These are phyloP conservation scores for Beauveria rudraprayagi DNA, from an alignment of 2,329 filamentous ascomycete genomes.

Conservation along the genomic window DNA sequence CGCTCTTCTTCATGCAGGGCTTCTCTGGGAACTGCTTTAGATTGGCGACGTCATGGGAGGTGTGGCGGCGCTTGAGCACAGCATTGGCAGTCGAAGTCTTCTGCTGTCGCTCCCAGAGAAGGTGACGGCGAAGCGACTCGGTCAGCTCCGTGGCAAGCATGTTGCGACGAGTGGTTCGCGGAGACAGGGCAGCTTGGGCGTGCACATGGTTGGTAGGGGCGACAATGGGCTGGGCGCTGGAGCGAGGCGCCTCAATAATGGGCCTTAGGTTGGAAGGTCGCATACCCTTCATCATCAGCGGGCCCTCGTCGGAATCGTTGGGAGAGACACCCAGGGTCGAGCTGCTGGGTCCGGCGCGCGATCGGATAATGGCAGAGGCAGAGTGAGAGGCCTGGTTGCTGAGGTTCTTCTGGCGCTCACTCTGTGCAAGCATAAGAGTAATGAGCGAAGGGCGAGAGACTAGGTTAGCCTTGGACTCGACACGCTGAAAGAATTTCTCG, in stretches of 20 bases:
- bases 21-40: constrained; percentile 72
- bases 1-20: constrained; percentile 50
- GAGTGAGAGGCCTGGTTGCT: constrained; percentile 59
- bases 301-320: constrained; percentile 54
- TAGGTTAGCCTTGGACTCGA: constrained; percentile 79
- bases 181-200: constrained; percentile 73
- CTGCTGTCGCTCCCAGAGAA: constrained; percentile 92
- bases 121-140: constrained; percentile 81
- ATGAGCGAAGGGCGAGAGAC: constrained; percentile 82
- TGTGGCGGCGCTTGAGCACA: constrained; percentile 82
- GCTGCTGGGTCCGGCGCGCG: constrained; percentile 41
- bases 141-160: constrained; percentile 95
- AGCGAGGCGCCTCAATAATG: constrained; percentile 57
- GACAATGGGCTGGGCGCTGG: constrained; percentile 68
- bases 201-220: constrained; percentile 56
- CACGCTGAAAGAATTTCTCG: constrained; percentile 78
- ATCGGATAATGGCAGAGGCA: constrained; percentile 59
- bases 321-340: constrained; percentile 41
- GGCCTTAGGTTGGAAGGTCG: constrained; percentile 41
- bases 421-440: constrained; percentile 77
- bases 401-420: constrained; percentile 62
- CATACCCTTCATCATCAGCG: constrained; percentile 56
- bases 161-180: constrained; percentile 83
- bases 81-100: constrained; percentile 85
- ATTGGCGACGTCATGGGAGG: constrained; percentile 83